Conservation (phyloP, 108 stramenopile genomes). For the Schizochytrium sp. region DNA sequence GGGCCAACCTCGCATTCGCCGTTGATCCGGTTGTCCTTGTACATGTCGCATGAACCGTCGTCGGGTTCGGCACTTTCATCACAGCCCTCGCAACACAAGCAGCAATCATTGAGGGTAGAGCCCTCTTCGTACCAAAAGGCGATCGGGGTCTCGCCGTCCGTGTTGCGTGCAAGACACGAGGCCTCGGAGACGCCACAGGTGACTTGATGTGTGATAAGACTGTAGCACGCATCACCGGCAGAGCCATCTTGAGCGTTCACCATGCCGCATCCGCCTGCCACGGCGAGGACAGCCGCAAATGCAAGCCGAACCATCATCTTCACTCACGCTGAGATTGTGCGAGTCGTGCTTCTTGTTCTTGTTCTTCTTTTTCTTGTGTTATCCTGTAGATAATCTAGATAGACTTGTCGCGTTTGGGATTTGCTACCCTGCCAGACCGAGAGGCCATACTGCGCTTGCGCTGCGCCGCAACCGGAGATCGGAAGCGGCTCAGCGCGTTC, state of each 20-base stretch:
- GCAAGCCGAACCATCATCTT: not conserved
- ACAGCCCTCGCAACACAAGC: constrained; percentile 10
- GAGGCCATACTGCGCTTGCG: no score
- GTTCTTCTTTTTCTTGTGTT: no score
- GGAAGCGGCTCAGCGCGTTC: no score
- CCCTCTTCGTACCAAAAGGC: not conserved
- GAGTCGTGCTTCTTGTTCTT: no score
- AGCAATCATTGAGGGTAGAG: not conserved
- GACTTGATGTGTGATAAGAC: not conserved
- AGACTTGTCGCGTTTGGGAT: no score
- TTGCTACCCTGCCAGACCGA: no score
- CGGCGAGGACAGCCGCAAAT: not conserved
- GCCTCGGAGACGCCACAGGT: not conserved
- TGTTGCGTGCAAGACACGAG: not conserved
- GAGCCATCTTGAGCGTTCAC: not conserved
- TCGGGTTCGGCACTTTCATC: not conserved
- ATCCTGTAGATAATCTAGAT: no score
- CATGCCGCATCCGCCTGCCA: not conserved
- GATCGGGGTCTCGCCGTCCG: not conserved
- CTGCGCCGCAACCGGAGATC: no score
- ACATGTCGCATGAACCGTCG: not conserved
- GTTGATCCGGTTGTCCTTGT: not conserved
- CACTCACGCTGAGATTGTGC: no score
- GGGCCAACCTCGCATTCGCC: not conserved
- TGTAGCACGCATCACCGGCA: not conserved